These are phyloP conservation scores for Vicia villosa DNA, from an alignment of 306 rosid species.

Conservation along the genomic window DNA sequence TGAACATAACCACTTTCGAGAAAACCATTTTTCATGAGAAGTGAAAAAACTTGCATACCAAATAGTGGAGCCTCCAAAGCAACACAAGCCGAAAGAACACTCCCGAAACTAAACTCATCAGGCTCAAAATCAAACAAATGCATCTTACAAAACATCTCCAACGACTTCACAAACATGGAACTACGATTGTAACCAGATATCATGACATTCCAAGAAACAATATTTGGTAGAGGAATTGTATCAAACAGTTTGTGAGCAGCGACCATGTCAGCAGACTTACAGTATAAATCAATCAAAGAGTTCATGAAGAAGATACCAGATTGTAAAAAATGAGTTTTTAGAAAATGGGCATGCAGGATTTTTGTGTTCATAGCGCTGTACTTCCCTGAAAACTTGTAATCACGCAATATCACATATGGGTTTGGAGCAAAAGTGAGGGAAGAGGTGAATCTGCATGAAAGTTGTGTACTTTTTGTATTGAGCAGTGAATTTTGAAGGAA, in stretches of 20 bases:
- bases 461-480: conserved; percentile 35
- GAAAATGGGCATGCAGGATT: conserved; percentile 56
- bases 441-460: conserved; percentile 44
- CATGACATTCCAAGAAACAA: conserved; percentile 75
- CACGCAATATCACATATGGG: conserved; percentile 43
- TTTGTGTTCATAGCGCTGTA: conserved; percentile 35
- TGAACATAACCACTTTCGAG: conserved; percentile 39
- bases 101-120: conserved; percentile 61
- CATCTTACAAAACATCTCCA: conserved; percentile 58
- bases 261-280: conserved; percentile 36
- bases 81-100: conserved; percentile 67
- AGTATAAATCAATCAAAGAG: conserved; percentile 30
- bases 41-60: conserved; percentile 48
- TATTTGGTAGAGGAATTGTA: conserved; percentile 40
- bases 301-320: conserved; percentile 48
- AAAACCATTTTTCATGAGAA: conserved; percentile 30
- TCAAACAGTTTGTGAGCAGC: conserved; percentile 39
- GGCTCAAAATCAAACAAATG: conserved; percentile 46
- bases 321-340: conserved; percentile 42
- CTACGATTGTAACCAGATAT: conserved; percentile 60
- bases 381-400: conserved; percentile 38
- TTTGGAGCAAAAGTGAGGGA: conserved; percentile 40
- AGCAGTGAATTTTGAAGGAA: conserved; percentile 19
- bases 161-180: conserved; percentile 45
- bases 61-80: conserved; percentile 46